Percentiles rank a stretch among this genome's conserved stretches.
These are phyloP conservation scores for Hanseniaspora valbyensis DNA, from an alignment of 805 yeast genomes.

Conservation along the genomic window DNA sequence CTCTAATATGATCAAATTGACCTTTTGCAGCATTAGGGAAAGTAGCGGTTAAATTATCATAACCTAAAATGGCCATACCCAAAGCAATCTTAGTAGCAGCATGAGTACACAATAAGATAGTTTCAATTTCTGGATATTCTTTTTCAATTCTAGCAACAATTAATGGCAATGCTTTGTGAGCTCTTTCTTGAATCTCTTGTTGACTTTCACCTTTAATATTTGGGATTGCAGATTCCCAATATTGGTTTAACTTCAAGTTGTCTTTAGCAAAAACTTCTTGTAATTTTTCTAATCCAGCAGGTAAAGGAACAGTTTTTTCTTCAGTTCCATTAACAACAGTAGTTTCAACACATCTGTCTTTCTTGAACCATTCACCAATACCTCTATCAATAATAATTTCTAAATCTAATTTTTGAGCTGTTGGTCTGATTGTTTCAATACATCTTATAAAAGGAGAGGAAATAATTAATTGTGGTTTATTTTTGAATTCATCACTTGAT, in stretches of 20 bases:
- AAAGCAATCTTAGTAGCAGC: constrained; percentile 88
- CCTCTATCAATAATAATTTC: constrained; percentile 67
- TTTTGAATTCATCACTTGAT: constrained; percentile 27
- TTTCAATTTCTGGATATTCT: constrained; percentile 48
- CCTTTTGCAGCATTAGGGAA: constrained; percentile 7
- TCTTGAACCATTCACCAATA: constrained; percentile 83
- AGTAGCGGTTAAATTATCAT: constrained; percentile 24
- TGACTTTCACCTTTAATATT: constrained; percentile 62
- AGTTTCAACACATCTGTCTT: constrained; percentile 40
- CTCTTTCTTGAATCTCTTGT: constrained; percentile 55
- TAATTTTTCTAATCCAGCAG: constrained; percentile 45
- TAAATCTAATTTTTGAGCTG: constrained; percentile 47
- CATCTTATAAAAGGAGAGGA: constrained; percentile 86
- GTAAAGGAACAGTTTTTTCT: constrained; percentile 44
- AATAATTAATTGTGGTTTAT: constrained; percentile 56
- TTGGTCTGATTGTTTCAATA: constrained; percentile 66
- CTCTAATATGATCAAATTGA: constrained; percentile 33
- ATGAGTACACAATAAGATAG: constrained; percentile 70
- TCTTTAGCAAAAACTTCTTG: constrained; percentile 40
- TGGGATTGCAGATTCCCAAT: constrained; percentile 52
- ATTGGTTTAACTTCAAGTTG: constrained; percentile 32
- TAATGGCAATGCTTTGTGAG: constrained; percentile 40
- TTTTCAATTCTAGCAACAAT: constrained; percentile 50
- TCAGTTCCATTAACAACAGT: constrained; percentile 7
- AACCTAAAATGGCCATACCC: constrained; percentile 62